Base-by-base conservation (phyloP, 23 red algal genomes). In the Gracilaria domingensis region DNA sequence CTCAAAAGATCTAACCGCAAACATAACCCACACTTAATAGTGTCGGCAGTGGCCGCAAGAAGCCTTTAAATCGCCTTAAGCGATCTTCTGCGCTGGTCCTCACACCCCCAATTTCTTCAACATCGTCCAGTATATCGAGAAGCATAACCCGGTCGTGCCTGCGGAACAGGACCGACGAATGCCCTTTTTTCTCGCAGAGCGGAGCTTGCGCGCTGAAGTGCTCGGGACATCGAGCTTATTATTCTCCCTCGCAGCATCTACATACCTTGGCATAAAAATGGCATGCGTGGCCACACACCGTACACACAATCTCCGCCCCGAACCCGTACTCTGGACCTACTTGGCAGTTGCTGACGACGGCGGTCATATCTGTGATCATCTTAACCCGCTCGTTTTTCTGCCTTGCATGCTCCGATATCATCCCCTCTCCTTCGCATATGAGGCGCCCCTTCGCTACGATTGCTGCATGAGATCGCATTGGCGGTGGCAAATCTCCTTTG, bases 231-330 rank as follows among this genome's bases (percentile, higher is more conserved):
- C 89, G 34, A 48, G 89, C 80, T 58, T 92, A 67, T 48, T 51
- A 39, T 28, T 35, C 70, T 48, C 35, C 80, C 20, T 71, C 55
- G 57, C 89, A 92, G 24, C 66, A 82, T 51, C 77, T 66, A 36
- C 89, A 92, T 8, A 92, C 69, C 29, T 57, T 76, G 35, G 64
- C 78, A 42, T 84, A 83, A 48, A 92, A 92, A 75, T 92, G 80
- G 34, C 62, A 75, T 12, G 62, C 78, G 37, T 92, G 64, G 6
- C 36, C 47, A 76, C 89, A 92, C 14, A 83, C 4, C 12, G 78
- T 33, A 66, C 89, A 92, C 6, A 76, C 28, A 37, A 83, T 69
- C 8, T 79, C 89, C 4, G 89, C 89, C 3, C 65, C 79, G n/a
- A 23, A n/a, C 7, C 89, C 89, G 62, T 65, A 92, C 45, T 71